Evolutionary conservation across 495 filamentous ascomycete genomes (phyloP), one percentile per base, ranked within the genome.

Genomic region (Tetracladium marchalianum): DNA sequence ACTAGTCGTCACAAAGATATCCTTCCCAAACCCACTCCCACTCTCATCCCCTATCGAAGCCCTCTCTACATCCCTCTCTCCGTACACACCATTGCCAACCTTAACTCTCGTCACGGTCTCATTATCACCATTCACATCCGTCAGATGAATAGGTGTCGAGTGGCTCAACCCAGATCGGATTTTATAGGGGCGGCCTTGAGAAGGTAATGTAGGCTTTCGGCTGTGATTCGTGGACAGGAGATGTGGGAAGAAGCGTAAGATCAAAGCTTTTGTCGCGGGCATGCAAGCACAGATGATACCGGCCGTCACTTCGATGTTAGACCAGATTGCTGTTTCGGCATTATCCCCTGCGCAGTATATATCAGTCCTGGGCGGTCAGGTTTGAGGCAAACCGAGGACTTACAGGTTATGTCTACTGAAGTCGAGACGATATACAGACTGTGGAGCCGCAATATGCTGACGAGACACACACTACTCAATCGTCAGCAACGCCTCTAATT

Each of bases 381-480:
- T 7, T 27, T 7, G 7, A 27, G 22, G 22, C 22, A n/a, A n/a
- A n/a, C n/a, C n/a, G n/a, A n/a, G n/a, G 22, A 7, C 16, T 59
- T 55, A 46, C 61, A 66, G 13, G 66, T 60, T 0, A 65, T 51
- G 41, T 71, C 67, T 3, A 42, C 11, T 8, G 55, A 55, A 10
- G 40, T 34, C 4, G 64, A 66, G 34, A 61, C 58, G 4, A 66
- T 51, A 32, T 62, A 55, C 18, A 70, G 62, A n/a, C 61, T 57
- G 32, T 74, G 64, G 2, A 73, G 56, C 4, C 71, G 66, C 16
- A 71, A 60, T 18, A 69, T 66, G 31, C 66, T 54, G 27, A 45
- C 31, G 12, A 49, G 39, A 35, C 39, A 43, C 12, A 42, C 46
- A 38, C 46, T 49, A 15, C 4, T 19, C 32, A 18, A 11, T 39